These are phyloP conservation scores for Gelatoporia subvermispora DNA, from an alignment of 768 basidiomycete species.

Conservation along the genomic window DNA sequence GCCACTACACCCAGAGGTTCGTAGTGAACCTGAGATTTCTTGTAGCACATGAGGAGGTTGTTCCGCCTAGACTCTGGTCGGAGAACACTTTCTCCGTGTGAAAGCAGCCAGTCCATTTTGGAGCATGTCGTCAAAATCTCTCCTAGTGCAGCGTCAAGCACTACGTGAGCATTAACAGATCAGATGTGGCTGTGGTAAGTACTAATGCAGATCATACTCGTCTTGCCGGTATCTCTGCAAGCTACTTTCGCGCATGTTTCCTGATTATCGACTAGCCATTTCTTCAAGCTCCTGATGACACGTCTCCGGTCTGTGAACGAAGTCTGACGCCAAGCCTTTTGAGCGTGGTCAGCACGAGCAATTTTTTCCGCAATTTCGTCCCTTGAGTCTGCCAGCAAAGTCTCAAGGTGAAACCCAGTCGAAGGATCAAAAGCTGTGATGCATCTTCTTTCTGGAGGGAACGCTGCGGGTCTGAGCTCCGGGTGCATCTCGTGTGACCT, in stretches of 20 bases:
- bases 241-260: constrained; percentile 82
- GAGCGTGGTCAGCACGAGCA: constrained; percentile 54
- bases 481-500: constrained; percentile 57
- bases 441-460: constrained; percentile 49
- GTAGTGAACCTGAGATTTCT: constrained; percentile 73
- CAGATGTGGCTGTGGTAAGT: not conserved
- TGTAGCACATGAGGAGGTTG: constrained; percentile 70
- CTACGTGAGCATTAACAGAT: constrained; percentile 34
- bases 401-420: constrained; percentile 76
- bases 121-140: constrained; percentile 94
- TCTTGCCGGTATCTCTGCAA: constrained; percentile 94
- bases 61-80: constrained; percentile 65
- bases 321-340: constrained; percentile 67
- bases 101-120: constrained; percentile 89
- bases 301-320: constrained; percentile 76
- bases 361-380: constrained; percentile 76
- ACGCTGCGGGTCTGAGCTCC: constrained; percentile 47
- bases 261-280: constrained; percentile 92
- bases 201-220: constrained; percentile 39
- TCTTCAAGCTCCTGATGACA: constrained; percentile 81
- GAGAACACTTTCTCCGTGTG: constrained; percentile 76
- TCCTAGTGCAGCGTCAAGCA: constrained; percentile 90
- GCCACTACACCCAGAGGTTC: constrained; percentile 92
- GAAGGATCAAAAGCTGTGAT: constrained; percentile 93
- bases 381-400: constrained; percentile 68